These are phyloP conservation scores for Wickerhamiella spandovensis DNA, from an alignment of 805 yeast species.

Conservation along the genomic window DNA sequence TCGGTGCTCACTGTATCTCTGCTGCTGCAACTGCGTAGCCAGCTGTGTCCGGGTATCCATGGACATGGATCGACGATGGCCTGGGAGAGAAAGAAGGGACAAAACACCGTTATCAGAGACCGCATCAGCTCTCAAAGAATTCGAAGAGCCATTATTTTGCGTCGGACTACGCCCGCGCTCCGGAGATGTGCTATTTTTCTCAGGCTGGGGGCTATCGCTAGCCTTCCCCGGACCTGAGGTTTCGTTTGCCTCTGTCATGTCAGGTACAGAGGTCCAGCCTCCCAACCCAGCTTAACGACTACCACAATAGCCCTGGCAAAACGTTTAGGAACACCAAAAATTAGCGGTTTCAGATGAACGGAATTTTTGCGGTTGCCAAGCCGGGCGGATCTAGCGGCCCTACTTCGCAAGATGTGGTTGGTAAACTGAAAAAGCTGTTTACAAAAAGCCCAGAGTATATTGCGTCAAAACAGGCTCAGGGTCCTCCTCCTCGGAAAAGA, in stretches of 20 bases:
- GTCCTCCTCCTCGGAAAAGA: slow-evolving; percentile 18
- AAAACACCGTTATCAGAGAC: slow-evolving; percentile 18
- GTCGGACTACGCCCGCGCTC: background rate
- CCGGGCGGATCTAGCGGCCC: slow-evolving; percentile 77
- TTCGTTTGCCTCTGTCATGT: background rate
- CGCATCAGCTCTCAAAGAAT: slow-evolving; percentile 15
- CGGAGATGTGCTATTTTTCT: background rate
- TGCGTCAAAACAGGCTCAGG: slow-evolving; percentile 10
- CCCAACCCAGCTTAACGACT: no score
- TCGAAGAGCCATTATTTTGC: background rate
- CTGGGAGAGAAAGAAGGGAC: slow-evolving; percentile 7
- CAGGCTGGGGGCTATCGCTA: background rate
- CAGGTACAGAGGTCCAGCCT: background rate
- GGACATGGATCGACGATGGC: slow-evolving; percentile 17
- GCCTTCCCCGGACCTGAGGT: background rate
- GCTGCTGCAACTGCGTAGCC: slow-evolving; percentile 51
- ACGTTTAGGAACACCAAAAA: no score
- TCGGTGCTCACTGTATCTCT: slow-evolving; percentile 63
- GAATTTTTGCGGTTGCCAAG: slow-evolving; percentile 82
- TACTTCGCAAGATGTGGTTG: slow-evolving; percentile 62
- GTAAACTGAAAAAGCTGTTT: slow-evolving; percentile 49
- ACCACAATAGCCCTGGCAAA: no score
- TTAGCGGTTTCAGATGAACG: no score
- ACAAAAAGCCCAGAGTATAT: slow-evolving; percentile 46
- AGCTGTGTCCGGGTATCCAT: slow-evolving; percentile 26